A percentile compares a stretch with the other conserved stretches of the same genome.
Evolutionary conservation across 108 stramenopile species (phyloP).

Genomic region (Nannochloropsis salina): DNA sequence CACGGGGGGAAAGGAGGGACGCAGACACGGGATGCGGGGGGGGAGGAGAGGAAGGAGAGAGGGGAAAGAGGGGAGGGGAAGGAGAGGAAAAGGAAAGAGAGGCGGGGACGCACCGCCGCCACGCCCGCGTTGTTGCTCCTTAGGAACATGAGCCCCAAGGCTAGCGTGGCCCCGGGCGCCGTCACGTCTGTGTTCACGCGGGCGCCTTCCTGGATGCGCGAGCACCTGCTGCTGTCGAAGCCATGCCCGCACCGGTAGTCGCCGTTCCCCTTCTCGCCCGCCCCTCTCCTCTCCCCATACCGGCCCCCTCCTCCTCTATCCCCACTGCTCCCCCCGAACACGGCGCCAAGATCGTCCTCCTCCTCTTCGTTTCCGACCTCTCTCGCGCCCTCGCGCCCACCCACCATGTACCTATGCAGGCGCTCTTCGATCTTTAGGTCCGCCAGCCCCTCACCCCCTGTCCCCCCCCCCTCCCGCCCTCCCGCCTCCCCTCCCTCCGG

Average conservation of each 20-base stretch:
- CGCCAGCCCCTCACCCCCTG: constrained; percentile 66
- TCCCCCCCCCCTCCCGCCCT: constrained; percentile 81
- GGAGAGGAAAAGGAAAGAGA: neutral
- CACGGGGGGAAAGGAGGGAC: neutral
- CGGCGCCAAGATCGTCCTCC: constrained; percentile 23
- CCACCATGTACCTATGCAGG: constrained; percentile 72
- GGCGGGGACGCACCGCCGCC: constrained; percentile 19
- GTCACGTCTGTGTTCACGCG: constrained; percentile 86
- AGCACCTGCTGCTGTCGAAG: constrained; percentile 55
- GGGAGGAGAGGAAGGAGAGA: neutral
- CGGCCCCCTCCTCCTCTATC: neutral
- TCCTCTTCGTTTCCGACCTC: constrained; percentile 31
- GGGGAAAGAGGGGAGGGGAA: neutral
- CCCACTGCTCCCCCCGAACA: neutral
- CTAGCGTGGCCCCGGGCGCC: constrained; percentile 85
- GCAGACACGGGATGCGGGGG: neutral
- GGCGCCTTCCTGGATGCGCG: constrained; percentile 74
- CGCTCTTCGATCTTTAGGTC: constrained; percentile 88
- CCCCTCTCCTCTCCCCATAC: neutral
- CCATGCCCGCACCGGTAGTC: constrained; percentile 45
- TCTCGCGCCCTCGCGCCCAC: constrained; percentile 59
- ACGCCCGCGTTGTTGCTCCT: constrained; percentile 62
- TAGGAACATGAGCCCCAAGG: constrained; percentile 83
- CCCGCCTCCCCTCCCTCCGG: constrained; percentile 76
- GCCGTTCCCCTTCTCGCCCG: constrained; percentile 27